Evolutionary conservation across 257 asterid genomes (phyloP).

Genomic region (Mentha longifolia): DNA sequence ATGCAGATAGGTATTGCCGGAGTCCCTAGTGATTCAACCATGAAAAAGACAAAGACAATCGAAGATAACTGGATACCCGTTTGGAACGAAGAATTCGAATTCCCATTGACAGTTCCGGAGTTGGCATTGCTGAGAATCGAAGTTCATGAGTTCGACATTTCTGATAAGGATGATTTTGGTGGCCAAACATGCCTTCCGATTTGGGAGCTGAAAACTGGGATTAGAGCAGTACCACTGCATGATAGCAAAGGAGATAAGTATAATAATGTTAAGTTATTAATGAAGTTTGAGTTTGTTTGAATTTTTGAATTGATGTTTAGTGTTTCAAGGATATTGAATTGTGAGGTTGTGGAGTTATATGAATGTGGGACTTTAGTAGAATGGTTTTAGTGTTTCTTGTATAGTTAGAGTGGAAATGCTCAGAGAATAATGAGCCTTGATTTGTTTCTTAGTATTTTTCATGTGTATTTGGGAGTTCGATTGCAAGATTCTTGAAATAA

Average conservation of each 20-base stretch:
- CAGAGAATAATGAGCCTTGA: too few species aligned
- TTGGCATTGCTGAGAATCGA: conserved; percentile 76
- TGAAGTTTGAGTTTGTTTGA: conserved; percentile 56
- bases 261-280: conserved; percentile 62
- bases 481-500: too few species aligned
- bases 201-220: conserved; percentile 69
- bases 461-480: too few species aligned
- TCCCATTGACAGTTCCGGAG: conserved; percentile 65
- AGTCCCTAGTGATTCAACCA: conserved; percentile 57
- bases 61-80: conserved; percentile 80
- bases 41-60: conserved; percentile 53
- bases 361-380: background rate
- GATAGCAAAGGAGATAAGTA: conserved; percentile 70
- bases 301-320: background rate
- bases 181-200: conserved; percentile 90
- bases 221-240: conserved; percentile 67
- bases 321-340: background rate
- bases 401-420: too few species aligned
- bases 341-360: background rate
- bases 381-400: too few species aligned
- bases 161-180: conserved; percentile 83
- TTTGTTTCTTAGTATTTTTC: too few species aligned
- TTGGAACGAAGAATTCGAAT: conserved; percentile 76
- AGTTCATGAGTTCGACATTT: conserved; percentile 76
- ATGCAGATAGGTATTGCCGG: conserved; percentile 80